phyloP scores from a whole-genome alignment of 176 grass and related monocot genomes.

The Otatea glauca region DNA sequence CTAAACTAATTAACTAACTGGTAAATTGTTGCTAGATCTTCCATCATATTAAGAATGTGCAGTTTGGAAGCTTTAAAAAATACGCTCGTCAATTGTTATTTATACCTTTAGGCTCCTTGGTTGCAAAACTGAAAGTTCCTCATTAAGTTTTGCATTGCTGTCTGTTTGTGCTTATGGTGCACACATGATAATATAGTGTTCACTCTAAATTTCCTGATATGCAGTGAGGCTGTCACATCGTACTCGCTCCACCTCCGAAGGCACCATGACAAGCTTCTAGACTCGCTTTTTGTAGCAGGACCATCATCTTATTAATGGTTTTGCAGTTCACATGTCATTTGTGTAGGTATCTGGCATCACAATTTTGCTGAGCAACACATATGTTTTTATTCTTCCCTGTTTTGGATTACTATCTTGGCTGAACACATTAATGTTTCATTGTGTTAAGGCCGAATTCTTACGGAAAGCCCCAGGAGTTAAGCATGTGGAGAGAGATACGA shows the following conservation, averaged over 20 bases:
- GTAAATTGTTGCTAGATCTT: not conserved
- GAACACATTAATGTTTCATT: conserved; percentile 27
- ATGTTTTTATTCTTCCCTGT: not conserved
- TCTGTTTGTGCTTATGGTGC: not conserved
- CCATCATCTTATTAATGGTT: conserved; percentile 96
- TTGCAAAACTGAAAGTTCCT: not conserved
- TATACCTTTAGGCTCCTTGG: not conserved
- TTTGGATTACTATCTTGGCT: conserved; percentile 9
- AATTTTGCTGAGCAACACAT: conserved; percentile 2
- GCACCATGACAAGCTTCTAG: conserved; percentile 82
- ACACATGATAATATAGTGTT: not conserved
- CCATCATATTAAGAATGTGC: not conserved
- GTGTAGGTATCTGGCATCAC: conserved; percentile 65
- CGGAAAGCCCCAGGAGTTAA: conserved; percentile 79
- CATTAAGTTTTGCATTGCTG: not conserved
- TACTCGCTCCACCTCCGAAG: conserved; percentile 84
- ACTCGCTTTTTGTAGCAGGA: conserved; percentile 88
- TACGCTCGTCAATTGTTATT: not conserved
- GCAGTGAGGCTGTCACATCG: conserved; percentile 81
- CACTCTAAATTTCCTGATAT: conserved; percentile 21
- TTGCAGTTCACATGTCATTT: conserved; percentile 87
- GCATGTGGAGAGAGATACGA: conserved; percentile 89
- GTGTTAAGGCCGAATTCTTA: conserved; percentile 75
- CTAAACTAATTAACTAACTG: conserved; percentile 4
- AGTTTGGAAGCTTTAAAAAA: not conserved